Conservation (phyloP, 192 early-diverging fungal genomes). For the Linnemannia zychae region DNA sequence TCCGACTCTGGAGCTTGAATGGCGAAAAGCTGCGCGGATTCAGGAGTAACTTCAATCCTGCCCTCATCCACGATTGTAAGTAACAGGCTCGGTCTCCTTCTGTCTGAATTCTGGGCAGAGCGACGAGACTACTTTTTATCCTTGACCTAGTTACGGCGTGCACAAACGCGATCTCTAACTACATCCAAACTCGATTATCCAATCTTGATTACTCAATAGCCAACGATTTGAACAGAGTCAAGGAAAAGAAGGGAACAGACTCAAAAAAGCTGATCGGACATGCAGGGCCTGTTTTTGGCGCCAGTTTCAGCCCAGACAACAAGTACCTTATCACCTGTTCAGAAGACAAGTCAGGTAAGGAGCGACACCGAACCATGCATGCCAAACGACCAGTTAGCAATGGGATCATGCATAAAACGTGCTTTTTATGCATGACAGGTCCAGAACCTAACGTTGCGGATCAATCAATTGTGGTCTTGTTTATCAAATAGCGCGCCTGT, state of each 20-base stretch:
- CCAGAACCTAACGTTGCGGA: neutral
- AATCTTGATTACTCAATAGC: slow-evolving; percentile 35
- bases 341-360: slow-evolving; percentile 88
- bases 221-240: slow-evolving; percentile 70
- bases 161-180: neutral
- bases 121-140: neutral
- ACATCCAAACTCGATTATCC: neutral
- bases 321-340: slow-evolving; percentile 90
- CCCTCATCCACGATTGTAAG: slow-evolving; percentile 67
- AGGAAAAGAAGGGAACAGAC: slow-evolving; percentile 71
- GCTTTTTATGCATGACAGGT: neutral
- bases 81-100: neutral
- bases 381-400: neutral
- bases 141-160: neutral
- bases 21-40: slow-evolving; percentile 79
- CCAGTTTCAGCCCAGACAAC: slow-evolving; percentile 88
- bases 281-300: slow-evolving; percentile 90
- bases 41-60: slow-evolving; percentile 70
- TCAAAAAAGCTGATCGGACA: slow-evolving; percentile 87
- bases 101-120: neutral
- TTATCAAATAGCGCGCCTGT: slow-evolving; percentile 81
- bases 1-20: slow-evolving; percentile 94
- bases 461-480: neutral
- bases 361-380: neutral
- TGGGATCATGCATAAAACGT: neutral